Evolutionary conservation across 2,329 filamentous ascomycete genomes (phyloP), one percentile per base, ranked within the genome.

Genomic region (Claviceps purpurea): DNA sequence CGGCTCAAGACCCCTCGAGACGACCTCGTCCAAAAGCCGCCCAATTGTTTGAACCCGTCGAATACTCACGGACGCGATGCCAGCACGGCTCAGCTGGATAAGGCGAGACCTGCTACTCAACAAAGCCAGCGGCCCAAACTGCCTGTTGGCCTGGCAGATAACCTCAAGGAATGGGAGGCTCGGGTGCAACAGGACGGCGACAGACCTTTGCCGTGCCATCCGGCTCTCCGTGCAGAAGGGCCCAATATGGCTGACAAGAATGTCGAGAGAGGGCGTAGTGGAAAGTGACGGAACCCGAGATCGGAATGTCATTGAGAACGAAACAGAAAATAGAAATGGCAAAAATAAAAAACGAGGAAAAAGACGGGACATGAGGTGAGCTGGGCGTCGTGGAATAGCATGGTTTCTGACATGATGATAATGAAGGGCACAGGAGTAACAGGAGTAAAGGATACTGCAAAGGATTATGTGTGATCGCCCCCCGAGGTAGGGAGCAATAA

Each of bases 81-180:
- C 18, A 11, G 41, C 43, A 1, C 41, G n/a, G 3, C 14, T n/a
- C 7, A 13, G 11, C 10, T 2, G 18, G 24, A 37, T 8, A 14
- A 50, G 24, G 26, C 24, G 14, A n/a, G 30, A 26, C 14, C 14
- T 13, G 18, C 44, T 37, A 14, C 7, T 16, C 30, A 47, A 18
- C 30, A 20, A 44, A 20, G 55, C 53, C 41, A 61, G 51, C 51
- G 26, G 13, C 40, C 14, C 6, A 30, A 52, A 18, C 8, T 26
- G n/a, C 41, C 45, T 26, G n/a, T n/a, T 53, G 20, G 42, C 42
- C 6, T 66, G 1, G 61, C 57, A 38, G 61, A 59, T 2, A 65
- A 70, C 39, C 70, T 64, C 65, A 73, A 72, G 55, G 65, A 64
- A 26, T 66, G 65, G 56, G 70, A 73, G 56, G 68, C 70, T 2